These are phyloP conservation scores for Nothophytophthora sp. DNA, from an alignment of 352 stramenopile genomes.

Conservation along the genomic window DNA sequence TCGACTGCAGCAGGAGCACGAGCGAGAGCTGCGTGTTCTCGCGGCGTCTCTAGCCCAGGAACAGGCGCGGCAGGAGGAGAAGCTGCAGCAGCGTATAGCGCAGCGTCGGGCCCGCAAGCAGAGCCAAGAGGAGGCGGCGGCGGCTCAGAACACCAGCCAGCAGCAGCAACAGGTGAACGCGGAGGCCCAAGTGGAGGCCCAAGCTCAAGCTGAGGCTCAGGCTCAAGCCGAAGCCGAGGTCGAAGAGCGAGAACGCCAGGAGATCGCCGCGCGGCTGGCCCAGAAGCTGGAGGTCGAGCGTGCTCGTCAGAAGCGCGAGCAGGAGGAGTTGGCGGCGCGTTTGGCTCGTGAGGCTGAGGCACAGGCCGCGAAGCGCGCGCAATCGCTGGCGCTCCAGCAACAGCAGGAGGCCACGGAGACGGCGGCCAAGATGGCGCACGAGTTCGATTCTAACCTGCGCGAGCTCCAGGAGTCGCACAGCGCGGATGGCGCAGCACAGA, in stretches of 20 bases:
- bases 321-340: slow-evolving; percentile 38
- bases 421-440: slow-evolving; percentile 53
- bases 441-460: slow-evolving; percentile 66
- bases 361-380: slow-evolving; percentile 29
- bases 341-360: slow-evolving; percentile 49
- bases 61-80: slow-evolving; percentile 62
- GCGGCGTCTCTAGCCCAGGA: slow-evolving; percentile 50
- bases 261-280: slow-evolving; percentile 29
- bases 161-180: slow-evolving; percentile 5
- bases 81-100: slow-evolving; percentile 64
- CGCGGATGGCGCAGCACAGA: slow-evolving; percentile 59
- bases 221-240: slow-evolving; percentile 27
- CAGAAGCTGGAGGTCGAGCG: slow-evolving; percentile 53
- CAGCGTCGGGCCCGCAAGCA: slow-evolving; percentile 51
- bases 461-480: slow-evolving; percentile 60
- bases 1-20: slow-evolving; percentile 59
- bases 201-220: slow-evolving; percentile 18
- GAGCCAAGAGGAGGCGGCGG: slow-evolving; percentile 38
- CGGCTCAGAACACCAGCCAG: not conserved
- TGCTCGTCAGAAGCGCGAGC: slow-evolving; percentile 49
- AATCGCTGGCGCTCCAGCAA: slow-evolving; percentile 20
- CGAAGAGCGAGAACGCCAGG: slow-evolving; percentile 31
- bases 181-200: slow-evolving; percentile 12
- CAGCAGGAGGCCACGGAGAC: slow-evolving; percentile 49
- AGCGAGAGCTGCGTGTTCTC: slow-evolving; percentile 48